Base-by-base conservation (phyloP, 1,284 basidiomycete genomes). In the Hypsizygus ulmarius region DNA sequence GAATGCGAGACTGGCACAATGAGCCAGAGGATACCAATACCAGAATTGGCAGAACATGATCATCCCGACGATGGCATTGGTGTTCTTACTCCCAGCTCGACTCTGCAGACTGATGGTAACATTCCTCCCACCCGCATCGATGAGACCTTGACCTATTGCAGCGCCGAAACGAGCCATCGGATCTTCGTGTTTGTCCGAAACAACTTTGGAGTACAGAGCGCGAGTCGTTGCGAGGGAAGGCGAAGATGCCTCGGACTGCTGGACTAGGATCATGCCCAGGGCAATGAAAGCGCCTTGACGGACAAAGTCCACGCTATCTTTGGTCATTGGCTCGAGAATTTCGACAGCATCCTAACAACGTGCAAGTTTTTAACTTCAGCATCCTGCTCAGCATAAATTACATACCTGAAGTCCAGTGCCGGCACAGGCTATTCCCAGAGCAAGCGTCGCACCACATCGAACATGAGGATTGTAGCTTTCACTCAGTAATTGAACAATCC, bases 391-490 rank as follows among this genome's bases (percentile, higher is more conserved):
- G 18, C 15, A 30, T 38, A 1, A 10, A 9, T 5, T 51, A 55
- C 57, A 39, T 52, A 89, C 88, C 75, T 90, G 87, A 43, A 95
- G 80, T 49, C 94, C 95, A 16, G 95, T 97, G n/a, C 95, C 95
- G 16, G 95, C 94, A 60, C 94, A 98, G 12, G 94, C 91, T 56
- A 98, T 93, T 59, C 94, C 94, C 10, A 97, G 76, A 21, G 94
- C 94, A 35, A 98, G 78, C 2, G 95, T 96, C 27, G 94, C 94
- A 59, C 94, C 94, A 59, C 94, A 97, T 41, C 95, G 82, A 21
- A 98, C 94, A 63, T 97, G 93, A n/a, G 95, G 94, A 64, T 97
- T 98, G 69, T 97, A 98, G 63, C 93, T 96, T 74, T 98, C 95
- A 56, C 90, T 93, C 47, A 98, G 73, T 11, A 98, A 79, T 67